Base-by-base conservation (phyloP, 1,284 basidiomycete genomes). In the Rhodotorula sp. region DNA sequence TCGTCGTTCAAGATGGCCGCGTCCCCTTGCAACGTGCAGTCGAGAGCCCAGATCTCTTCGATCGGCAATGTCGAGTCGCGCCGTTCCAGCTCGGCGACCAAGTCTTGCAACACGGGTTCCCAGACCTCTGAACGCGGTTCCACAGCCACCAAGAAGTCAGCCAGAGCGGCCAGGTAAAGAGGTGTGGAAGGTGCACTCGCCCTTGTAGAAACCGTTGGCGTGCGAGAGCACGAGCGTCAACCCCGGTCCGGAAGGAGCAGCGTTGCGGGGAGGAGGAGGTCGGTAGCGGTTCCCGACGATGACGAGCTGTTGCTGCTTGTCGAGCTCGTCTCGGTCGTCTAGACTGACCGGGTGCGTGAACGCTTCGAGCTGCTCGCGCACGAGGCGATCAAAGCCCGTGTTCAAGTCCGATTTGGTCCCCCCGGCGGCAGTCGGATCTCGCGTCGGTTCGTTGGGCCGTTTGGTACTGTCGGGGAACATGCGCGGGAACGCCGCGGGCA, bases 181-280 rank as follows among this genome's bases (percentile, higher is more conserved):
- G n/a, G 16, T 14, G 26, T 12, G 23, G 26, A 57, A 29, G 20
- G 29, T 18, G 29, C 16, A 78, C 86, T 72, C 68, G 88, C 91
- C 86, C 81, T 93, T 93, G 73, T 87, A 87, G 76, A 93, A 88
- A 14, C 92, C 91, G 80, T 90, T 93, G 2, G 90, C 91, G 78
- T 93, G 91, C 14, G 86, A 86, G 58, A 90, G 82, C 71, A 93
- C 85, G 52, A 93, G 82, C 0, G 90, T 92, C 51, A 90, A 43
- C 3, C 65, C 73, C 18, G 48, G 60, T 43, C 46, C 56, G 23
- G 56, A 31, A 21, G 56, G 10, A 34, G 7, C 48, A 49, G 18
- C 61, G 49, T 51, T 58, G 39, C 31, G 8, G 15, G 5, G 46
- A 20, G n/a, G 20, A 29, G 26, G 31, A 0, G 63, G 70, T 0